Base-by-base conservation (phyloP, 306 rosid genomes). In the Vigna reflexopilosa region DNA sequence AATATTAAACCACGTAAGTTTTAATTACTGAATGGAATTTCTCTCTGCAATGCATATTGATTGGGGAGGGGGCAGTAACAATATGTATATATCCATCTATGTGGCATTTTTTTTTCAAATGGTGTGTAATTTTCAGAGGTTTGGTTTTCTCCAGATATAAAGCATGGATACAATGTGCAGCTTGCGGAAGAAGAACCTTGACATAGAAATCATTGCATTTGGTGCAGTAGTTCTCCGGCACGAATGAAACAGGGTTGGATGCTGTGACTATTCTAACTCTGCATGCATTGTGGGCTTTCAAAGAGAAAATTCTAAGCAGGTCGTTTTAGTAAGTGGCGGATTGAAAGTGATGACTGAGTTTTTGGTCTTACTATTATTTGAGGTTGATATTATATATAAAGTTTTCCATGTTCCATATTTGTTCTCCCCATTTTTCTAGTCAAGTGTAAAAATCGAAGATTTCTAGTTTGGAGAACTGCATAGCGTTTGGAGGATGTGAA, bases 121-220 rank as follows among this genome's bases (percentile, higher is more conserved):
- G 17, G 42, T 81, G 83, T 42, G 62, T 75, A 40, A 63, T 51
- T 71, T 59, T 81, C 77, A 63, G 75, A 76, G 70, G 73, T 85
- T 81, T 86, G 82, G 70, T 80, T 77, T 87, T 81, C 55, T 77
- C 62, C 93, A 91, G 98, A 84, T 77, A 83, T 89, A 77, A 85
- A 90, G 90, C 96, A 81, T 77, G 93, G 85, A 86, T 89, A 86
- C 87, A 80, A 84, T 70, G 87, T 89, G 92, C 87, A 84, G 82
- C 91, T 86, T 77, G 86, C 82, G 48, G 97, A 87, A 82, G 91
- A 93, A 52, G 91, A 88, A 73, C 84, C 85, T 17, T 67, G 55
- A 67, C 65, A 59, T 59, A 61, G 77, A 47, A 67, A 40, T 55
- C 70, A 70, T 66, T 73, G 65, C 74, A 44, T 70, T 70, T 71